Base-by-base conservation (phyloP, 202 grass and related monocot genomes). In the Carex arenaria region DNA sequence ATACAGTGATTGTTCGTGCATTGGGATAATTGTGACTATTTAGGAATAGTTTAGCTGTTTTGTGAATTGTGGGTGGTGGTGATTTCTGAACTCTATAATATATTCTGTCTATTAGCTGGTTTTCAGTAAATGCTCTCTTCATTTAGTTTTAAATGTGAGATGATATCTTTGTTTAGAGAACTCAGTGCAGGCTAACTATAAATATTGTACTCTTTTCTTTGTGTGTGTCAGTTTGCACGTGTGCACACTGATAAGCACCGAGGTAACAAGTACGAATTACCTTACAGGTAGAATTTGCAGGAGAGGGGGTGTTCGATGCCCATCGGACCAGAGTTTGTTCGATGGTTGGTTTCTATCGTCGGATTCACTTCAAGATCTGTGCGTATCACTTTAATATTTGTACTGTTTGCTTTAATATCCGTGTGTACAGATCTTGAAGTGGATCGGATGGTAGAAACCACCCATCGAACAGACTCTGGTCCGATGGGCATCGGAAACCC, bases 1-100 rank as follows among this genome's bases (percentile, higher is more conserved):
- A 84, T 89, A 73, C 49, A 75, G 68, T 83, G 57, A 72, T 20
- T 15, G 61, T 47, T 23, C 4, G 18, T 78, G 85, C 38, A 55
- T 67, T 38, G 38, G 2, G 55, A 83, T 67, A 61, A 34, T 12
- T 77, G 23, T 57, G 73, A 77, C 73, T 59, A 36, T 15, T n/a
- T 77, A 77, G 52, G 73, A 77, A 36, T 77, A 57, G 52, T 34
- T 77, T 77, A 77, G 73, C 15, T 77, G 73, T 36, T 78, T 31
- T 59, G 26, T n/a, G n/a, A n/a, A n/a, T n/a, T n/a, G n/a, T 77
- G 52, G 26, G 26, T 77, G 52, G 26, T 77, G 3, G 53, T 77
- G 51, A 77, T 57, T 59, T 77, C 7, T 57, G 52, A 59, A 77
- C 26, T 34, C 12, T 55, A 59, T 77, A 57, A 59, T 42, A n/a